Percentiles rank a stretch among this genome's conserved stretches.
Conservation (phyloP, 495 filamentous ascomycete species). For the Talaromyces thailandensis region DNA sequence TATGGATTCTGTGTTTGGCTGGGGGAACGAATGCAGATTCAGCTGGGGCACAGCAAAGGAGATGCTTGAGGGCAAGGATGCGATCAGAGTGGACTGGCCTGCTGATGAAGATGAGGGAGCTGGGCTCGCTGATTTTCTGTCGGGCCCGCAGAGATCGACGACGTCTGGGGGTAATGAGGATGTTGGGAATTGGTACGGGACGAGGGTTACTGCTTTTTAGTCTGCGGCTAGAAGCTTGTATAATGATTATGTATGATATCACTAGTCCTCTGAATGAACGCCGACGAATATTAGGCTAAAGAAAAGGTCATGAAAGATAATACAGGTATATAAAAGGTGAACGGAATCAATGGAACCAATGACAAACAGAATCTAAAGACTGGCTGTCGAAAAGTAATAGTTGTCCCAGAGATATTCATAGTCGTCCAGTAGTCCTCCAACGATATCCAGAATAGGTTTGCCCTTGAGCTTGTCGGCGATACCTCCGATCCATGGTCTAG, state of each 20-base stretch:
- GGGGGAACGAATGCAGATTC: constrained; percentile 86
- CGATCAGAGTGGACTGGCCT: constrained; percentile 77
- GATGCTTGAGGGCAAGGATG: constrained; percentile 63
- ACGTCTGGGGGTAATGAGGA: constrained; percentile 20
- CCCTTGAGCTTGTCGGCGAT: constrained; percentile 59
- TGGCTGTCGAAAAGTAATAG: constrained; percentile 81
- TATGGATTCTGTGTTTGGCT: constrained; percentile 92
- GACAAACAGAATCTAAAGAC: constrained; percentile 34
- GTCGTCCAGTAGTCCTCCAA: constrained; percentile 80
- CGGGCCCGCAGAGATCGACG: constrained; percentile 15
- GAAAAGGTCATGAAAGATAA: not conserved
- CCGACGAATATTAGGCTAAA: not conserved
- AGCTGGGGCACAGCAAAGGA: constrained; percentile 95
- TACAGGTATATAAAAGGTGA: constrained; percentile 4
- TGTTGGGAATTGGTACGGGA: constrained; percentile 34
- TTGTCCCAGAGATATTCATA: constrained; percentile 98
- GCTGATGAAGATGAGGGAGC: constrained; percentile 57
- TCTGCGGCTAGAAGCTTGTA: constrained; percentile 3
- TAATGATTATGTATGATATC: constrained; percentile 8
- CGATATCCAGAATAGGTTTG: constrained; percentile 67
- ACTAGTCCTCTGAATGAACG: constrained; percentile 17
- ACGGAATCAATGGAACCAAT: not conserved
- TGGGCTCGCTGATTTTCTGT: constrained; percentile 68
- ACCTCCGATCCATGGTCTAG: constrained; percentile 49
- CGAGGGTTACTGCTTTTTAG: constrained; percentile 12